Base-by-base conservation (phyloP, 768 basidiomycete species). In the Phanerodontia chrysosporium region DNA sequence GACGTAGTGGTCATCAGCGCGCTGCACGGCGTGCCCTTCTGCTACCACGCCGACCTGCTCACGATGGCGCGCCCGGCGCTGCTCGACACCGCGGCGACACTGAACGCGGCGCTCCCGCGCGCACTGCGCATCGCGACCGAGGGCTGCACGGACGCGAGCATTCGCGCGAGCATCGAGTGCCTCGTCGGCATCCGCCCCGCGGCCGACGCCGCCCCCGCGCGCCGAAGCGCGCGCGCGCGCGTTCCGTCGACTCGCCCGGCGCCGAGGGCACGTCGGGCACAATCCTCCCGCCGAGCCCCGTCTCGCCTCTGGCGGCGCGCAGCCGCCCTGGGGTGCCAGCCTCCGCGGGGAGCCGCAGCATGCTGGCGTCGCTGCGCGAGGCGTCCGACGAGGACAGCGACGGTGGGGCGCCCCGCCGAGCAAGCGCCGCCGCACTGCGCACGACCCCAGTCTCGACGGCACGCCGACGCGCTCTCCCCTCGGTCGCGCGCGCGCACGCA, bases 31-130 rank as follows among this genome's bases (percentile, higher is more conserved):
- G 73, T 80, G 10, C 87, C 87, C 0, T 90, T 89, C 72, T 86
- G 85, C 71, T 88, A 86, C 69, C 86, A 90, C 66, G 85, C 87
- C 59, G 87, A 90, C 63, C 77, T 89, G 44, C 65, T 88, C 55
- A 77, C 80, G 0, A 89, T 90, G 88, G 64, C 79, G 3, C 81
- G 80, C 44, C 46, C 69, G 1, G 74, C 81, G 59, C 81, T 90
- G 45, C 66, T 83, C 48, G 68, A 57, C 0, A 85, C 85, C 16
- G 87, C 85, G 4, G 62, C 64, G 16, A 62, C 73, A 9, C 76
- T 90, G 48, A 90, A 90, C 67, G 73, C 66, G 14, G 79, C 78
- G 36, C 75, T 89, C 1, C 87, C 88, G 1, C 66, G 57, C 45
- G 76, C 72, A 0, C 67, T 85, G 64, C 76, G 74, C 22, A 86